These are phyloP conservation scores for Polyrhizophydium stewartii DNA, from an alignment of 371 early-diverging fungal species.

Conservation along the genomic window DNA sequence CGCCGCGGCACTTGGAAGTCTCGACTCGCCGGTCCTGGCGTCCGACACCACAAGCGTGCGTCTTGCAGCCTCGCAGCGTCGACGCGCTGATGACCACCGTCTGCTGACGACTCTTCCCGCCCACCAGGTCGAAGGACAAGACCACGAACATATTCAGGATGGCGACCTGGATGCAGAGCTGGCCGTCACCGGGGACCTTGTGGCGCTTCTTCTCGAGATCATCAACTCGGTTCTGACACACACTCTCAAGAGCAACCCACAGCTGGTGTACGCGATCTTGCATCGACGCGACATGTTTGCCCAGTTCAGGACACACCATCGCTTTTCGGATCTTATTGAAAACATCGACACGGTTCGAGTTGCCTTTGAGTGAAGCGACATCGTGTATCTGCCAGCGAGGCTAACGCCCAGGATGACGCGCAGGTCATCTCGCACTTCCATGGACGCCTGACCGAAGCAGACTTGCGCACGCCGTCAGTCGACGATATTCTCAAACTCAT, in stretches of 20 bases:
- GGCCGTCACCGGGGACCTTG: conserved; percentile 61
- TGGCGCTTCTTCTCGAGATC: conserved; percentile 63
- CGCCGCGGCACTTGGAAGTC: neutral
- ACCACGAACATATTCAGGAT: neutral
- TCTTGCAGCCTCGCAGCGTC: too few species aligned
- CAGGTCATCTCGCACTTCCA: conserved; percentile 62
- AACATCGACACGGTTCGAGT: conserved; percentile 49
- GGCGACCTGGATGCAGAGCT: conserved; percentile 26
- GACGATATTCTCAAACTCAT: conserved; percentile 62
- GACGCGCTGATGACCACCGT: too few species aligned
- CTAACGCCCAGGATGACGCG: neutral
- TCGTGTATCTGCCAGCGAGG: neutral
- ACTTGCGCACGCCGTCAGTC: conserved; percentile 61
- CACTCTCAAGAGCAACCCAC: conserved; percentile 62
- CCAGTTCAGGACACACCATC: conserved; percentile 45
- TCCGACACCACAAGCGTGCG: neutral
- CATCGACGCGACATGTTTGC: conserved; percentile 65
- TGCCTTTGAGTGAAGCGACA: neutral
- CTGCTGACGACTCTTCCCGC: too few species aligned
- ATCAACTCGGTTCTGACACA: conserved; percentile 62
- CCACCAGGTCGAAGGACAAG: too few species aligned
- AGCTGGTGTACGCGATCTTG: conserved; percentile 68
- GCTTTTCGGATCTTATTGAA: conserved; percentile 56
- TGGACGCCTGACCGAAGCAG: conserved; percentile 57
- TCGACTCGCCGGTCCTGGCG: neutral